phyloP scores from a whole-genome alignment of 768 basidiomycete genomes.

The Mycena chlorophos region DNA sequence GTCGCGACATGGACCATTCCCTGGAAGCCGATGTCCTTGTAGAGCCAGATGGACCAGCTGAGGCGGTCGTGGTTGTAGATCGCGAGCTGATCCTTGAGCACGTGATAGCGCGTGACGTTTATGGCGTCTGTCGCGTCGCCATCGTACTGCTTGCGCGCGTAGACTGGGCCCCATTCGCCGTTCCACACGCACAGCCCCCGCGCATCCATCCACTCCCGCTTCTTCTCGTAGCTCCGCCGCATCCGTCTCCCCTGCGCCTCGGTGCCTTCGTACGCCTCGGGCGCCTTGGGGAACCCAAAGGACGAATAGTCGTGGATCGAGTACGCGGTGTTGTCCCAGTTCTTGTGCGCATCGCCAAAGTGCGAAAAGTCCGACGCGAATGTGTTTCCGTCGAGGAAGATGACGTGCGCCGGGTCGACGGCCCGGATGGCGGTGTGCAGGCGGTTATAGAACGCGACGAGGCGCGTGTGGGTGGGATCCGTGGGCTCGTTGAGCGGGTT shows the following conservation, averaged over 20 bases:
- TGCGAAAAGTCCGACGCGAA: conserved; percentile 78
- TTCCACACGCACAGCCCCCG: conserved; percentile 70
- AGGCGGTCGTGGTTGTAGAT: conserved; percentile 71
- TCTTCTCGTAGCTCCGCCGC: conserved; percentile 64
- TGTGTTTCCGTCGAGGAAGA: conserved; percentile 85
- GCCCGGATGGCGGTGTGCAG: conserved; percentile 70
- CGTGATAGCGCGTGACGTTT: conserved; percentile 63
- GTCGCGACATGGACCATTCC: conserved; percentile 78
- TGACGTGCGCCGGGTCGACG: conserved; percentile 66
- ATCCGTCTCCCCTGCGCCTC: conserved; percentile 55
- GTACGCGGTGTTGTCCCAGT: conserved; percentile 73
- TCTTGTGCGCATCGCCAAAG: conserved; percentile 62
- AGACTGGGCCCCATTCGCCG: conserved; percentile 85
- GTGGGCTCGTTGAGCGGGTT: conserved; percentile 85
- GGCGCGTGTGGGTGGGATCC: conserved; percentile 62
- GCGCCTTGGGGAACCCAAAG: conserved; percentile 70
- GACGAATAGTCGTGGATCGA: conserved; percentile 76
- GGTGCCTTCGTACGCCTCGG: conserved; percentile 53
- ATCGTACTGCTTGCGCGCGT: conserved; percentile 61
- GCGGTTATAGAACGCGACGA: conserved; percentile 68
- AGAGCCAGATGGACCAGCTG: conserved; percentile 86
- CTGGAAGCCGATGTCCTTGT: conserved; percentile 86
- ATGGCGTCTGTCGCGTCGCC: conserved; percentile 61
- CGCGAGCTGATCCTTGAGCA: conserved; percentile 70
- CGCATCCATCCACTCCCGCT: conserved; percentile 76